Percentiles rank a stretch among this genome's conserved stretches.
These are phyloP conservation scores for Candida nitratophila DNA, from an alignment of 805 yeast species.

Conservation along the genomic window DNA sequence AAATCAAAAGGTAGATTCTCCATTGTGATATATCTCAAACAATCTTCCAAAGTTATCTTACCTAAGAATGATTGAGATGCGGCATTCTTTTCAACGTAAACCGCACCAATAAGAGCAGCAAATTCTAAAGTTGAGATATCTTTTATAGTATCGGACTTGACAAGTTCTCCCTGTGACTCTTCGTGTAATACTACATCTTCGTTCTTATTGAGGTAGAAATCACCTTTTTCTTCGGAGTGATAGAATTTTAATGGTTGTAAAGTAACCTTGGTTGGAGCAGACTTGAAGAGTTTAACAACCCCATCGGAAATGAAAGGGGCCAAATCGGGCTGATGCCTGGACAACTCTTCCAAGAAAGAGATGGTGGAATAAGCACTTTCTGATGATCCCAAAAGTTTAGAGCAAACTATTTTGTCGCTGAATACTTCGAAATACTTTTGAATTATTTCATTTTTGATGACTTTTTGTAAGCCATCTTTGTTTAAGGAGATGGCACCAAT, in stretches of 20 bases:
- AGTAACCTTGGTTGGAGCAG: slow-evolving; percentile 32
- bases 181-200: slow-evolving; percentile 38
- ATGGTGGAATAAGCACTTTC: slow-evolving; percentile 56
- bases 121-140: not conserved
- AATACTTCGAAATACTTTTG: slow-evolving; percentile 44
- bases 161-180: slow-evolving; percentile 18
- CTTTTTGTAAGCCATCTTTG: slow-evolving; percentile 57
- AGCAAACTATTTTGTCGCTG: slow-evolving; percentile 33
- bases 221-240: slow-evolving; percentile 27
- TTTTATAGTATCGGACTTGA: not conserved
- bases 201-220: slow-evolving; percentile 28
- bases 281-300: slow-evolving; percentile 36
- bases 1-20: not conserved
- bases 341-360: slow-evolving; percentile 65
- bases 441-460: slow-evolving; percentile 35
- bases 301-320: slow-evolving; percentile 51
- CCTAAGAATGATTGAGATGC: not conserved
- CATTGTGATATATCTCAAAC: not conserved
- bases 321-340: slow-evolving; percentile 75
- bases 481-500: slow-evolving; percentile 81
- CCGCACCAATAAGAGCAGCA: not conserved
- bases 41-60: not conserved
- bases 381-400: not conserved
- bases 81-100: no score
- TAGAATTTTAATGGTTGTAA: slow-evolving; percentile 39